phyloP scores from a whole-genome alignment of 2,329 filamentous ascomycete genomes.

The Ascochyta clinopodiicola region DNA sequence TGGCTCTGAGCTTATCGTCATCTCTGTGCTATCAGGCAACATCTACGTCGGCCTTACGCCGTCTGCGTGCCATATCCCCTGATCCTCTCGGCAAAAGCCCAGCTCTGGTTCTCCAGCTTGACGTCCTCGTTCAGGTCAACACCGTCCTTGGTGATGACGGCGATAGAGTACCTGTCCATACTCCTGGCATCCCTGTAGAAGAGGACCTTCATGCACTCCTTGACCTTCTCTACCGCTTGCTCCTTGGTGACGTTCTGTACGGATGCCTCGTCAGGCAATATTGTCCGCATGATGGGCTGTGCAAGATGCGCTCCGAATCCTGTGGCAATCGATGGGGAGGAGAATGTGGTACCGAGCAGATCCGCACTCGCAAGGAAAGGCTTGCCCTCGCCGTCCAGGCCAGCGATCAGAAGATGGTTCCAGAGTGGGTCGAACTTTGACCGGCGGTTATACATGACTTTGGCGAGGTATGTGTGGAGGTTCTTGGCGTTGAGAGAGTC shows the following conservation, averaged over 20 bases:
- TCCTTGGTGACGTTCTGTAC: conserved; percentile 76
- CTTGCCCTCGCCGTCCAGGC: conserved; percentile 75
- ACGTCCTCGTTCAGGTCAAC: conserved; percentile 84
- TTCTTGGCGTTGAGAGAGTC: conserved; percentile 82
- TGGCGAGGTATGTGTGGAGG: conserved; percentile 93
- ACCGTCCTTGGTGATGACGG: conserved; percentile 84
- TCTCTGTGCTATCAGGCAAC: conserved; percentile 1
- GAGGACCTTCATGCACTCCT: conserved; percentile 97
- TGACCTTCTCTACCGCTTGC: conserved; percentile 78
- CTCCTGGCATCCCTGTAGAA: conserved; percentile 97
- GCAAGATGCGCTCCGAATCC: conserved; percentile 94
- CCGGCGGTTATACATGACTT: conserved; percentile 94
- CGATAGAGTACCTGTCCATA: conserved; percentile 89
- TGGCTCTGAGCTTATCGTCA: conserved; percentile 9
- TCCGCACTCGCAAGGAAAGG: conserved; percentile 94
- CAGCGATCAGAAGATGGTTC: conserved; percentile 93
- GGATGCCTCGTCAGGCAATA: conserved; percentile 83
- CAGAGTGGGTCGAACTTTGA: conserved; percentile 96
- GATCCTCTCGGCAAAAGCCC: conserved; percentile 96
- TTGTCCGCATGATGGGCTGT: conserved; percentile 84
- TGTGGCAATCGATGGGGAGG: conserved; percentile 85
- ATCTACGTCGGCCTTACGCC: conserved; percentile 21
- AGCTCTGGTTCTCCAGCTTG: conserved; percentile 93
- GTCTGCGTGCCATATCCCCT: conserved; percentile 90
- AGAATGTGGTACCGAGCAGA: conserved; percentile 90